These are phyloP conservation scores for Pseudogymnoascus sp. DNA, from an alignment of 2,329 filamentous ascomycete genomes.

Conservation along the genomic window DNA sequence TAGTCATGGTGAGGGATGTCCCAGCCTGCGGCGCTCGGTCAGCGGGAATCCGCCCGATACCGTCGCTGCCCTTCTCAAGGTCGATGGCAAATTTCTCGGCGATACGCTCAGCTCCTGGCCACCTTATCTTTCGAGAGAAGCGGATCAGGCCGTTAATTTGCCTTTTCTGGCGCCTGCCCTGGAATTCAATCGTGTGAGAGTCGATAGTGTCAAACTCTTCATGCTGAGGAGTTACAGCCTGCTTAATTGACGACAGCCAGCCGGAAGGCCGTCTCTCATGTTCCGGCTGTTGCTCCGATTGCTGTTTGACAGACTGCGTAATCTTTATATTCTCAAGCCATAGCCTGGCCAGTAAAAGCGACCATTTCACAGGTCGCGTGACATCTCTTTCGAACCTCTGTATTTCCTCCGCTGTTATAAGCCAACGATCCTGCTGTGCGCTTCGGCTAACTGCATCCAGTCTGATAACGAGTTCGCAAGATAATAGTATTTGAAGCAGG, in stretches of 20 bases:
- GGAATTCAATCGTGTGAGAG: constrained; percentile 14
- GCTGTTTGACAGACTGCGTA: constrained; percentile 13
- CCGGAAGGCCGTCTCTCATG: background rate
- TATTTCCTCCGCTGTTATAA: constrained; percentile 47
- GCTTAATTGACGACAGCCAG: background rate
- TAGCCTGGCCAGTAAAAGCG: constrained; percentile 51
- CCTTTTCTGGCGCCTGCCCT: constrained; percentile 41
- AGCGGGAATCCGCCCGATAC: constrained; percentile 20
- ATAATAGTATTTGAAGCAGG: constrained; percentile 54
- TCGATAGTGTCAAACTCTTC: constrained; percentile 5
- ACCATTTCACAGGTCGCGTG: constrained; percentile 57
- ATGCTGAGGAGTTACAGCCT: constrained; percentile 10
- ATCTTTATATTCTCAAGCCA: constrained; percentile 63
- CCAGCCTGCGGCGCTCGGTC: constrained; percentile 8
- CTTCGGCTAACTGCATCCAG: constrained; percentile 55
- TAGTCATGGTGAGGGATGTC: constrained; percentile 24
- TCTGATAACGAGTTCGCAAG: constrained; percentile 56
- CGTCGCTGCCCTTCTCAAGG: constrained; percentile 24
- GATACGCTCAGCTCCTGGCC: constrained; percentile 47
- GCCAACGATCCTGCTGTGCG: constrained; percentile 44
- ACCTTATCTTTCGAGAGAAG: constrained; percentile 53
- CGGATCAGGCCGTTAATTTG: constrained; percentile 55
- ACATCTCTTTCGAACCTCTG: constrained; percentile 54
- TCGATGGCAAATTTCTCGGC: constrained; percentile 17
- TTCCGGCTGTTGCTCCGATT: background rate